A percentile compares a stretch with the other conserved stretches of the same genome.
Evolutionary conservation across 805 yeast genomes (phyloP).

Genomic region (Yarrowia deformans): DNA sequence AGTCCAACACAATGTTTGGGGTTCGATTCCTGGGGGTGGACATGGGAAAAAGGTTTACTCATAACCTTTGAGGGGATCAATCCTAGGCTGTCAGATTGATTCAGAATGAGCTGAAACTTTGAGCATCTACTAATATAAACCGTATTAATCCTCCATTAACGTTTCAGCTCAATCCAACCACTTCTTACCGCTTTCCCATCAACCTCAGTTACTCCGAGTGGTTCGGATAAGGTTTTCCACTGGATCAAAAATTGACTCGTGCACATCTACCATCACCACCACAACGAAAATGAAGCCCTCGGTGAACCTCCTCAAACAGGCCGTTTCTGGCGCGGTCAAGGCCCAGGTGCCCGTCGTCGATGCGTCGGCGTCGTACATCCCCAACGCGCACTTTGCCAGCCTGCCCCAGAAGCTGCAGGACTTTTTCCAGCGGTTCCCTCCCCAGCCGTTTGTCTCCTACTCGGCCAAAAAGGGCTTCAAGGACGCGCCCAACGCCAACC

Average conservation of each 20-base stretch:
- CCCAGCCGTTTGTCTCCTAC: slow-evolving; percentile 75
- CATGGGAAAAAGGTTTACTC: too few relatives aligned
- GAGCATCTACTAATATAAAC: too few relatives aligned
- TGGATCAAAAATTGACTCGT: slow-evolving; percentile 8
- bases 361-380: slow-evolving; percentile 38
- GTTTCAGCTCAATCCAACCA: too few relatives aligned
- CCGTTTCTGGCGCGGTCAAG: slow-evolving; percentile 11
- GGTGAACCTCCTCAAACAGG: slow-evolving; percentile 4
- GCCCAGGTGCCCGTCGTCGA: slow-evolving; percentile 13
- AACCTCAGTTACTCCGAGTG: too few relatives aligned
- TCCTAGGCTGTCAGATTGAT: too few relatives aligned
- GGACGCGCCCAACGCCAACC: slow-evolving; percentile 76
- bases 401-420: slow-evolving; percentile 74
- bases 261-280: background rate
- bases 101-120: too few relatives aligned
- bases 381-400: slow-evolving; percentile 56
- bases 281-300: slow-evolving; percentile 13
- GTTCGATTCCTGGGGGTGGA: too few relatives aligned
- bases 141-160: too few relatives aligned
- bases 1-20: too few relatives aligned
- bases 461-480: slow-evolving; percentile 69
- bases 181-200: too few relatives aligned
- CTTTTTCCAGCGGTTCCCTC: slow-evolving; percentile 85
- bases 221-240: background rate
- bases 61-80: too few relatives aligned